Base-by-base conservation (phyloP, 2,329 filamentous ascomycete genomes). In the Endoconidiophora polonica region DNA sequence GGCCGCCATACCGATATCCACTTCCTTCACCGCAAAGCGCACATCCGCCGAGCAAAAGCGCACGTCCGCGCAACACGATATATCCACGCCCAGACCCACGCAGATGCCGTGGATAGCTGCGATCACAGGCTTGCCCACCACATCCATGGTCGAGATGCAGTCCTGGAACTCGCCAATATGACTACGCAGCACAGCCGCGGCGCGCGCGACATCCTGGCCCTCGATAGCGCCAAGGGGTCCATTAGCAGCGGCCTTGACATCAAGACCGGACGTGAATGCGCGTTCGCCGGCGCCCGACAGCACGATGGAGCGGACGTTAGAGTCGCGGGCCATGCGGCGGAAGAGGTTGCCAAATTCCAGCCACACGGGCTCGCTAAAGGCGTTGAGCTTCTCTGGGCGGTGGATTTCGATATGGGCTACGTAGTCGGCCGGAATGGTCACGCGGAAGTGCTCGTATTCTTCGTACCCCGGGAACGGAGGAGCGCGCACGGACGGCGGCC, bases 381-480 rank as follows among this genome's bases (percentile, higher is more conserved):
- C 79, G 64, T 96, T 96, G 63, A 95, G 69, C 68, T 94, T 94
- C 56, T 77, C 65, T 1, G 88, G 78, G 1, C 88, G 77, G 68
- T 93, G 88, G 66, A 94, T 94, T 66, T 95, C 82, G 53, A 96
- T 83, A 62, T 94, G 86, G n/a, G 81, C 84, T 45, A 95, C 81
- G 67, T 79, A 79, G 59, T 81, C 73, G 37, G 67, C 60, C 0
- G 87, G 85, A 40, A 78, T 79, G n/a, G 74, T 77, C 57, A 93
- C 71, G 56, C 79, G 77, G 73, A 86, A 87, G 69, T 83, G 71
- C 57, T 80, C 68, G 66, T 76, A 81, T 36, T 57, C 56, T 38
- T 64, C 56, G 61, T 75, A 73, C 48, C 61, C 63, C 18, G 59
- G 53, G 14, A 64, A 56, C 10, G 59, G 56, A 6, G 57, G 54